These are phyloP conservation scores for Mycocentrospora acerina DNA, from an alignment of 2,329 filamentous ascomycete species.

Conservation along the genomic window DNA sequence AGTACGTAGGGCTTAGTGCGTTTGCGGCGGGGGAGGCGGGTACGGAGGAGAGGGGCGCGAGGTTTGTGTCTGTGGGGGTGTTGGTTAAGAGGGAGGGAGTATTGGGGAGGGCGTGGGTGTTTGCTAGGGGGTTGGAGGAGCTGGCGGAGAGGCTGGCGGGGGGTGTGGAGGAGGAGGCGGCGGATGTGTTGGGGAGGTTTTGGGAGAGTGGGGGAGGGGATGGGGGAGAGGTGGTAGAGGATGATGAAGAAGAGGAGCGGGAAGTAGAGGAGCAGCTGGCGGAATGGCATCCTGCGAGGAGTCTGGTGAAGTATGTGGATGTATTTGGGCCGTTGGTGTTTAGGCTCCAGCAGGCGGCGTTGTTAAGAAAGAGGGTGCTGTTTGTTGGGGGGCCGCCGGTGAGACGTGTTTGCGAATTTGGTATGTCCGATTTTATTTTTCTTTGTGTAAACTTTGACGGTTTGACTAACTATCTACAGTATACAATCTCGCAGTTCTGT, in stretches of 20 bases:
- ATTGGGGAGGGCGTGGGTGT: constrained; percentile 84
- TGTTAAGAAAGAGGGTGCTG: constrained; percentile 84
- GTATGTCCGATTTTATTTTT: constrained; percentile 54
- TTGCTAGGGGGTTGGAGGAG: constrained; percentile 73
- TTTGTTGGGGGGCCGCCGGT: constrained; percentile 86
- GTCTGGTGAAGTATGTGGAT: constrained; percentile 73
- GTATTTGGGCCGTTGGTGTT: constrained; percentile 90
- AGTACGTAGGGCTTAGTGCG: constrained; percentile 84
- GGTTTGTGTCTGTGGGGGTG: constrained; percentile 89
- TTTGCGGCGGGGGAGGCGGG: constrained; percentile 83
- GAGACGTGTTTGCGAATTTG: constrained; percentile 82
- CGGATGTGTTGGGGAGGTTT: constrained; percentile 70
- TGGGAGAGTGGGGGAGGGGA: constrained; percentile 59
- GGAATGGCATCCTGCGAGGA: constrained; percentile 82
- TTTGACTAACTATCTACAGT: constrained; percentile 54
- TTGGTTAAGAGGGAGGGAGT: constrained; percentile 84
- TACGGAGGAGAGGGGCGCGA: constrained; percentile 78
- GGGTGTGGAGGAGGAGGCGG: constrained; percentile 65
- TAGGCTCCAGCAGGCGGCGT: constrained; percentile 81
- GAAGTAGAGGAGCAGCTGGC: constrained; percentile 68
- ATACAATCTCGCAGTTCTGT: constrained; percentile 90
- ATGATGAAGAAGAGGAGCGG: constrained; percentile 20
- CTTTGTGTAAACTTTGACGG: background rate
- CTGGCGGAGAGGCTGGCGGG: constrained; percentile 67
- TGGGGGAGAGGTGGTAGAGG: constrained; percentile 3